phyloP scores from a whole-genome alignment of 1,284 basidiomycete genomes.

The Ustilago loliicola region DNA sequence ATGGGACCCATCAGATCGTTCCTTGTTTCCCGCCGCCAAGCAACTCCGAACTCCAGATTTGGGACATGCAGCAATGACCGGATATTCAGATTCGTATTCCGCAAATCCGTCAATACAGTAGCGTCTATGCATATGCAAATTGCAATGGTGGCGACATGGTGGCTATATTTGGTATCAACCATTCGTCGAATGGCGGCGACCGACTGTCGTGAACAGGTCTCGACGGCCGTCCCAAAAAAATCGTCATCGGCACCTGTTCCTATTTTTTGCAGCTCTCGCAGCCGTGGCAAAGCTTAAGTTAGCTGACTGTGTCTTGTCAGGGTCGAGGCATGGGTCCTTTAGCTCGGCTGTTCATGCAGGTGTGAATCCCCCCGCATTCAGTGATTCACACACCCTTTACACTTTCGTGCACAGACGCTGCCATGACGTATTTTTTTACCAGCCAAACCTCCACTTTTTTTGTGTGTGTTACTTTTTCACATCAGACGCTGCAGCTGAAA shows the following conservation, averaged over 20 bases:
- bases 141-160: not conserved
- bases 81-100: too few relatives aligned
- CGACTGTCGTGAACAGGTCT: not conserved
- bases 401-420: not conserved
- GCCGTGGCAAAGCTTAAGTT: too few relatives aligned
- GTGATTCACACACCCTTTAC: not conserved
- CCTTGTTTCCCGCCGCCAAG: too few relatives aligned
- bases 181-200: not conserved
- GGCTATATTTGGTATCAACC: slow-evolving; percentile 1
- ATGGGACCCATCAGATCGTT: not conserved
- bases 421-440: slow-evolving; percentile 10
- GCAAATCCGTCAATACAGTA: too few relatives aligned
- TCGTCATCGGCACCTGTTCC: slow-evolving; percentile 6
- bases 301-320: too few relatives aligned
- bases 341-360: slow-evolving; percentile 14
- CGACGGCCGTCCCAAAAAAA: not conserved
- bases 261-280: not conserved
- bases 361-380: slow-evolving; percentile 25
- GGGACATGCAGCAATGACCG: too few relatives aligned
- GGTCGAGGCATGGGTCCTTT: slow-evolving; percentile 11
- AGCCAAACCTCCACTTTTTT: slow-evolving; percentile 9
- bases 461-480: not conserved
- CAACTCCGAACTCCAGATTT: too few relatives aligned
- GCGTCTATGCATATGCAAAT: too few relatives aligned
- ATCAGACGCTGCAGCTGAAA: too few relatives aligned